Percentiles rank a stretch among this genome's conserved stretches.
phyloP scores from a whole-genome alignment of 2,329 filamentous ascomycete species.

The Fusarium sp. region DNA sequence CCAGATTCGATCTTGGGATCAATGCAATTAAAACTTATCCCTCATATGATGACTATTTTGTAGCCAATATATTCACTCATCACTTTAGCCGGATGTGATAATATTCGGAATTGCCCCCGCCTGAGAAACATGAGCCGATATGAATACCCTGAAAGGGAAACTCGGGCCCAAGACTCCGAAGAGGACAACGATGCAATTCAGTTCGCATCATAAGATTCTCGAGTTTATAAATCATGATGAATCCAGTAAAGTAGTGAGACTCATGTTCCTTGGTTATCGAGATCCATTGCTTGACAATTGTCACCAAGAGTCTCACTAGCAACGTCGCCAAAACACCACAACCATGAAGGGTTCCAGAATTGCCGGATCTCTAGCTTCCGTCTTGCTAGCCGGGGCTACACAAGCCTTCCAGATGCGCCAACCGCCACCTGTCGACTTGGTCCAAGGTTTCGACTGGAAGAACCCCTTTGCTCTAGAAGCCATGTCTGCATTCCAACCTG shows the following conservation, averaged over 20 bases:
- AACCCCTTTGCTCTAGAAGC: conserved; percentile 52
- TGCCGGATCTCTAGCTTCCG: conserved; percentile 6
- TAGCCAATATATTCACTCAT: neutral
- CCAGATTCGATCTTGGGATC: neutral
- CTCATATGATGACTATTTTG: neutral
- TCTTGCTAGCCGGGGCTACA: conserved; percentile 26
- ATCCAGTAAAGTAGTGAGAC: neutral
- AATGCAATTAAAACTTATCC: neutral
- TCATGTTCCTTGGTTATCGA: neutral
- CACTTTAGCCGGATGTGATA: neutral
- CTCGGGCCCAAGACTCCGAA: conserved; percentile 43
- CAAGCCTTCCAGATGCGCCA: conserved; percentile 46
- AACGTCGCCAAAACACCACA: neutral
- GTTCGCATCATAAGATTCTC: conserved; percentile 1
- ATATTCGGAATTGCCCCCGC: neutral
- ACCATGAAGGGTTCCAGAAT: conserved; percentile 41
- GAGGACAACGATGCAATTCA: conserved; percentile 41
- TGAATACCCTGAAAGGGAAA: conserved; percentile 40
- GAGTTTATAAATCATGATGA: conserved; percentile 24
- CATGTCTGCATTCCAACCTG: conserved; percentile 47
- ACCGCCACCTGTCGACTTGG: conserved; percentile 48
- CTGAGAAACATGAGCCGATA: conserved; percentile 1
- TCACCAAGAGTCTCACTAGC: neutral
- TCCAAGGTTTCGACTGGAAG: conserved; percentile 55
- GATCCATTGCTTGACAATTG: neutral